These are phyloP conservation scores for Moesziomyces sp. DNA, from an alignment of 1,284 basidiomycete genomes.

Conservation along the genomic window DNA sequence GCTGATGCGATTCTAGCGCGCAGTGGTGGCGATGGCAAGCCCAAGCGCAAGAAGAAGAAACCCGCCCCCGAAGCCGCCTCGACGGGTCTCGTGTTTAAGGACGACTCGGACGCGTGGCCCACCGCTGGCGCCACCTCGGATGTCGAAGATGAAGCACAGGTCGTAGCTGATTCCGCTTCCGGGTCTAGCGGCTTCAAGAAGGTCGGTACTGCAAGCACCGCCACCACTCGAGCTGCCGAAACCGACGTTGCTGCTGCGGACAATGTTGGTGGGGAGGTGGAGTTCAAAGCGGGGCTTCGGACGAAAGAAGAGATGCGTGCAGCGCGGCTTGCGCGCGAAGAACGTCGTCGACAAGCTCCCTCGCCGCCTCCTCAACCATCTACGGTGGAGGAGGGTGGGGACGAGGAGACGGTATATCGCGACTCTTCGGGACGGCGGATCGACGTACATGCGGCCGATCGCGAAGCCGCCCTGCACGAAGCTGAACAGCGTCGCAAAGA, in stretches of 20 bases:
- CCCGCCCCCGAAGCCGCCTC: conserved; percentile 62
- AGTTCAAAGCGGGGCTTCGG: conserved; percentile 45
- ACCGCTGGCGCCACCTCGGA: conserved; percentile 2
- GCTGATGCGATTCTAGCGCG: conserved; percentile 91
- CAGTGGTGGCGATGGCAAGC: conserved; percentile 71
- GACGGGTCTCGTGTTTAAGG: conserved; percentile 49
- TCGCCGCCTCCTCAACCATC: neutral
- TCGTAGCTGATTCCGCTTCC: conserved; percentile 11
- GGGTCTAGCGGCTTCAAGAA: conserved; percentile 29
- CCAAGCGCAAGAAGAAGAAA: conserved; percentile 78
- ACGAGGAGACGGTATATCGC: conserved; percentile 87
- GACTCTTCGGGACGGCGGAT: conserved; percentile 88
- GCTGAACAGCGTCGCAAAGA: conserved; percentile 70
- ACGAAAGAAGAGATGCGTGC: conserved; percentile 54
- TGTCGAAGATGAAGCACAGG: conserved; percentile 45
- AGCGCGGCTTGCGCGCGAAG: conserved; percentile 39
- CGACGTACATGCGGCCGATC: conserved; percentile 83
- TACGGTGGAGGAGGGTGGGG: conserved; percentile 68
- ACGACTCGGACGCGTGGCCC: conserved; percentile 52
- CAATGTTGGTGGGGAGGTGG: conserved; percentile 1
- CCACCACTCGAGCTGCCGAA: neutral
- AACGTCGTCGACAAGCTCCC: conserved; percentile 7
- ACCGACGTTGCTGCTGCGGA: neutral
- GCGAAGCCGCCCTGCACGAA: conserved; percentile 76
- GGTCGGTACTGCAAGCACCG: conserved; percentile 7